Base-by-base conservation (phyloP, 495 filamentous ascomycete species). In the Neurospora sp. region DNA sequence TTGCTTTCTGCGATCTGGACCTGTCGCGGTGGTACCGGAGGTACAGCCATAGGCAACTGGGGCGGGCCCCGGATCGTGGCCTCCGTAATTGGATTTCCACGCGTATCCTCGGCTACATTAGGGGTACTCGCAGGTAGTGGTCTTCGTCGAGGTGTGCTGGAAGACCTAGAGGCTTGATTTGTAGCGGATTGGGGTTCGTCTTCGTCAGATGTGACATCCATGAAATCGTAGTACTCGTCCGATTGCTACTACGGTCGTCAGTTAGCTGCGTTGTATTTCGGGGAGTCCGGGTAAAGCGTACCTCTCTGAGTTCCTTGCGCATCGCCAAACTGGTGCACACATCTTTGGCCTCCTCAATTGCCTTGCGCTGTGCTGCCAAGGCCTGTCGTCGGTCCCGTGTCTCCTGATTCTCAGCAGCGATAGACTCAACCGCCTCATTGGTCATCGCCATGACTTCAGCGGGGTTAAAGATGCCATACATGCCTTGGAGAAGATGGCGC, bases 391-490 rank as follows among this genome's bases (percentile, higher is more conserved):
- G 66, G 39, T 81, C 81, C 9, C 81, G 72, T 7, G 81, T 82
- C 74, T 82, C 81, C 74, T 78, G 79, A 74, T 83, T 82, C 74
- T 83, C 81, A 14, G 80, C 78, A 6, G 80, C 81, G 40, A 83
- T 83, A 6, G 76, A 78, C 72, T 83, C 80, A 66, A 83, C 73
- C 18, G 75, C 69, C 31, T 79, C 74, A 69, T 78, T 71, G 48
- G 35, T 76, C 77, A 83, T 76, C 39, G 75, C 71, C 23, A 83
- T 73, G 11, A 83, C 74, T 69, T 76, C 77, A 14, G 79, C 78
- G 59, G 81, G 81, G 71, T 82, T 81, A 75, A 83, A 83, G 70
- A 83, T 76, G 48, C 78, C 73, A 70, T 82, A 82, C 80, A 83
- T 81, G 69, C 81, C 79, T 70, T 82, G 79, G 6, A 84, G 75